phyloP scores from a whole-genome alignment of 2,329 filamentous ascomycete species.

The Claviceps sorghi region DNA sequence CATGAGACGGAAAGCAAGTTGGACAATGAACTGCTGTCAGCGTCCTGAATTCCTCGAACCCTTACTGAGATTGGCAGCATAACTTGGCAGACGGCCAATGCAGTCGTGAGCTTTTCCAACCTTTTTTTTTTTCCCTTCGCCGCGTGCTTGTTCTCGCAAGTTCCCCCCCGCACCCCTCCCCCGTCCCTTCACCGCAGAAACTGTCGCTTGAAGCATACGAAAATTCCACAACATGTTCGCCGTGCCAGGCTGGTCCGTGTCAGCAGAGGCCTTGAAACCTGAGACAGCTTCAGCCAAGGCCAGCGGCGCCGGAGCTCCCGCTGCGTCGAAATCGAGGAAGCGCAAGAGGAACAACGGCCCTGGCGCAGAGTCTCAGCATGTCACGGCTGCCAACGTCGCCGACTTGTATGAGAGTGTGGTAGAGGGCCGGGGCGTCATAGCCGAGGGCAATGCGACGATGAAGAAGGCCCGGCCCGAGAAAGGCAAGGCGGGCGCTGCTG shows the following conservation, averaged over 20 bases:
- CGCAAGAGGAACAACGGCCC: conserved; percentile 29
- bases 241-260: conserved; percentile 82
- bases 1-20: background rate
- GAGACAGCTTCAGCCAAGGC: conserved; percentile 34
- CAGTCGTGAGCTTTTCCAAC: background rate
- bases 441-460: conserved; percentile 23
- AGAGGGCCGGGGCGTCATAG: conserved; percentile 37
- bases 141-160: background rate
- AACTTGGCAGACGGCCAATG: background rate
- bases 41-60: background rate
- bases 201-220: background rate
- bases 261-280: conserved; percentile 54
- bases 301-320: conserved; percentile 17
- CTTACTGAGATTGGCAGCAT: background rate
- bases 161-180: background rate
- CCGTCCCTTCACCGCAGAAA: no score
- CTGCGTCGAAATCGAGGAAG: conserved; percentile 39
- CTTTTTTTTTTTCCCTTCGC: background rate
- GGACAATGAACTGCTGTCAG: background rate
- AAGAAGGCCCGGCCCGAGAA: conserved; percentile 8
- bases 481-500: background rate
- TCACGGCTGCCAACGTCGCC: conserved; percentile 57
- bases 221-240: conserved; percentile 55
- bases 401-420: conserved; percentile 70
- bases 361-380: conserved; percentile 21